Conservation (phyloP, 768 basidiomycete genomes). For the Podaxis sp. region DNA sequence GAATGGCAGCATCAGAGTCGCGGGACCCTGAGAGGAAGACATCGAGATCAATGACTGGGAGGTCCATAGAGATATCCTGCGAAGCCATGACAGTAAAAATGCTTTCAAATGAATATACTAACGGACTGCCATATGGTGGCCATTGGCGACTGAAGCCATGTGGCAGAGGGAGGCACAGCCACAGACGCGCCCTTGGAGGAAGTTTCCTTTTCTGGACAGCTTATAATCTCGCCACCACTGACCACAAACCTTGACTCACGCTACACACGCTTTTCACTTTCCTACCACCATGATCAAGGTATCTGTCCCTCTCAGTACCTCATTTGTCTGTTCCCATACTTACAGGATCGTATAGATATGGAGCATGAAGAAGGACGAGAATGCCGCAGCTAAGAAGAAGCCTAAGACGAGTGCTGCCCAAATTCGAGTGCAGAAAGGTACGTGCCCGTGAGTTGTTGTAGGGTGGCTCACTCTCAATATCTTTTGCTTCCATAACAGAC, state of each 20-base stretch:
- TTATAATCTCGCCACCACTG: conserved; percentile 17
- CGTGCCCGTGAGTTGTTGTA: conserved; percentile 14
- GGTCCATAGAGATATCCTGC: conserved; percentile 39
- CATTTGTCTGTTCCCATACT: not conserved
- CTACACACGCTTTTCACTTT: conserved; percentile 21
- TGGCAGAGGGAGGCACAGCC: conserved; percentile 14
- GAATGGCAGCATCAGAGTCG: conserved; percentile 40
- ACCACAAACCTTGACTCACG: conserved; percentile 31
- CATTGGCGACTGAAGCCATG: not conserved
- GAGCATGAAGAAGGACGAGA: conserved; percentile 99
- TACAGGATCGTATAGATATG: conserved; percentile 65
- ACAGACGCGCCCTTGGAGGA: conserved; percentile 19
- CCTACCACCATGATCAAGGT: conserved; percentile 46
- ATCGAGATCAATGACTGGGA: conserved; percentile 79
- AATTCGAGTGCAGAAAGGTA: conserved; percentile 99
- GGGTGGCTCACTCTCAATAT: not conserved
- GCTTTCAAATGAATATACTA: not conserved
- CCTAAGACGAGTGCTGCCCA: conserved; percentile 98
- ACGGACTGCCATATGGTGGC: not conserved
- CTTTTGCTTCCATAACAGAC: conserved; percentile 44
- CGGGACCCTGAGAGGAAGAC: conserved; percentile 48
- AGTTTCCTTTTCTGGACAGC: conserved; percentile 21
- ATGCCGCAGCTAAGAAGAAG: conserved; percentile 95
- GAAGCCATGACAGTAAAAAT: conserved; percentile 23
- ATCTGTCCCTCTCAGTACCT: conserved; percentile 1